A percentile compares a stretch with the other conserved stretches of the same genome.
Conservation (phyloP, 352 stramenopile species). For the Pythium pectinolyticum region DNA sequence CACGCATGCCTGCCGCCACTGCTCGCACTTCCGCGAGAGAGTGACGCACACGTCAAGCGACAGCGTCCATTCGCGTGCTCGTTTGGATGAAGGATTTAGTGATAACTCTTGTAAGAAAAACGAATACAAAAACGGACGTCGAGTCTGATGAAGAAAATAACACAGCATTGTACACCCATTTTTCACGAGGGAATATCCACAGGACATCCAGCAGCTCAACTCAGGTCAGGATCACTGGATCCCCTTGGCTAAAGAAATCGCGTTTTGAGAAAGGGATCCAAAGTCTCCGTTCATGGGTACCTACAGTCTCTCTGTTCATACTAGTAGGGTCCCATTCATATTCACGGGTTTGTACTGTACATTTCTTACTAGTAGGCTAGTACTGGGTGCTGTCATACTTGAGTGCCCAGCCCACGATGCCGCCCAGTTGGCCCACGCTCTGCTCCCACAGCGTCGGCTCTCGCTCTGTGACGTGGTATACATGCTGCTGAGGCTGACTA, state of each 20-base stretch:
- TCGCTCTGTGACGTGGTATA: constrained; percentile 15
- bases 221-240: too few relatives aligned
- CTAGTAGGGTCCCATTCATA: too few relatives aligned
- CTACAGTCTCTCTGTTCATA: neutral
- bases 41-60: constrained; percentile 3
- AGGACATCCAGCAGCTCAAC: too few relatives aligned
- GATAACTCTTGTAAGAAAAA: too few relatives aligned
- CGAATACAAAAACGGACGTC: too few relatives aligned
- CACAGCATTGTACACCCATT: neutral
- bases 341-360: too few relatives aligned
- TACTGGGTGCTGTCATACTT: constrained; percentile 28
- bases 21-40: neutral
- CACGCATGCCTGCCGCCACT: too few relatives aligned
- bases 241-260: too few relatives aligned
- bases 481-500: constrained; percentile 2
- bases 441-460: constrained; percentile 11
- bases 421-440: neutral
- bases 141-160: constrained; percentile 13
- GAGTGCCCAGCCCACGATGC: constrained; percentile 14
- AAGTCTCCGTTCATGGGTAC: too few relatives aligned
- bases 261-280: too few relatives aligned
- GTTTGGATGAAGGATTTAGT: too few relatives aligned
- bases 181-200: too few relatives aligned
- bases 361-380: constrained; percentile 3
- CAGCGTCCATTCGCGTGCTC: neutral